A percentile compares a stretch with the other conserved stretches of the same genome.
Conservation (phyloP, 2,329 filamentous ascomycete genomes). For the Neofusicoccum parvum region DNA sequence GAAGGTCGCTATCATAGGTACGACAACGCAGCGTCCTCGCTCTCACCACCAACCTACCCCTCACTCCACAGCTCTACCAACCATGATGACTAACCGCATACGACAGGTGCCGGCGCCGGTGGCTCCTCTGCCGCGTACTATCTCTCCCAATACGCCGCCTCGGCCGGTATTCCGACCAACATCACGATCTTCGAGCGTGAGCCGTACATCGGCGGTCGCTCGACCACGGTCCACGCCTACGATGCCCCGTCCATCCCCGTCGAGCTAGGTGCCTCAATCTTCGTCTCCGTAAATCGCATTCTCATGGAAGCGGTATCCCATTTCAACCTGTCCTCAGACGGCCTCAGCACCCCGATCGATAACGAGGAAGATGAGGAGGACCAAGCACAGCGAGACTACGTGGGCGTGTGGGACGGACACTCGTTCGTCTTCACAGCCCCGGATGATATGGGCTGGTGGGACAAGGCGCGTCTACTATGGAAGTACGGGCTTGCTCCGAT, state of each 20-base stretch:
- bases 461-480: slow-evolving; percentile 77
- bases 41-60: not conserved
- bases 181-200: slow-evolving; percentile 88
- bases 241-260: slow-evolving; percentile 67
- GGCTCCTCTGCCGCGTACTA: slow-evolving; percentile 87
- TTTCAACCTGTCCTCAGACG: slow-evolving; percentile 64
- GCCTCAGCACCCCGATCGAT: slow-evolving; percentile 47
- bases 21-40: not conserved
- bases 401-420: slow-evolving; percentile 84
- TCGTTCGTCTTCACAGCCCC: slow-evolving; percentile 70
- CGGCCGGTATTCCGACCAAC: slow-evolving; percentile 64
- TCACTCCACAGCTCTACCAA: not conserved
- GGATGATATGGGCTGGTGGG: slow-evolving; percentile 72
- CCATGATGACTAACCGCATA: not conserved
- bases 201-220: slow-evolving; percentile 77
- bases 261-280: slow-evolving; percentile 90
- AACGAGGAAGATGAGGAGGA: slow-evolving; percentile 35
- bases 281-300: slow-evolving; percentile 82
- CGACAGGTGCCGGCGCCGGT: slow-evolving; percentile 79
- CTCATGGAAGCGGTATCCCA: slow-evolving; percentile 71
- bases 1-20: slow-evolving; percentile 43
- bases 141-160: slow-evolving; percentile 69
- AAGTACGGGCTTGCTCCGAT: slow-evolving; percentile 81
- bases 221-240: slow-evolving; percentile 80
- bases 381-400: slow-evolving; percentile 39